phyloP scores from a whole-genome alignment of 306 rosid species.

The Elaeagnus macrophylla region DNA sequence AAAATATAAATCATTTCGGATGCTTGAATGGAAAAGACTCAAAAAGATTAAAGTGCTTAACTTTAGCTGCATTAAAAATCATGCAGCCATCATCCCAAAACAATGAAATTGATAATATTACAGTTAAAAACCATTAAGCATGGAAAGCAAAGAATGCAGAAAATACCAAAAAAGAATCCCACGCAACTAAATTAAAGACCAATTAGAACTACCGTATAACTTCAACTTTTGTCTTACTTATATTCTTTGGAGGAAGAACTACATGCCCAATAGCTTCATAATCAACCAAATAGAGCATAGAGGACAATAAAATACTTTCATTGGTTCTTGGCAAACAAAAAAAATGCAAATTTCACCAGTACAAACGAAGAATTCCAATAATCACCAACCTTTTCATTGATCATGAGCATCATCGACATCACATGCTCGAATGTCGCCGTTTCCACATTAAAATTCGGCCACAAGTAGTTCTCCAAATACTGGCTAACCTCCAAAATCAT shows the following conservation, averaged over 20 bases:
- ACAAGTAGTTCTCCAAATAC: constrained; percentile 80
- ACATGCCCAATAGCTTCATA: too few species aligned
- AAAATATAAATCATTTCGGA: too few species aligned
- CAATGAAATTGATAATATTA: not conserved
- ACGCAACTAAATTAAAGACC: not conserved
- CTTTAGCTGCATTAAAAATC: too few species aligned
- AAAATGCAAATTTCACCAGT: not conserved
- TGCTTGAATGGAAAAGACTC: too few species aligned
- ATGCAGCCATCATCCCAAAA: too few species aligned
- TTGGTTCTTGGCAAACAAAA: not conserved
- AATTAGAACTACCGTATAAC: too few species aligned
- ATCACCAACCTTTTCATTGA: constrained; percentile 64
- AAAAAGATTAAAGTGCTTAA: too few species aligned
- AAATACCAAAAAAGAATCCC: not conserved
- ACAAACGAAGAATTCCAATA: too few species aligned
- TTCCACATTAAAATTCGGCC: constrained; percentile 69
- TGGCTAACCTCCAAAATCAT: constrained; percentile 94
- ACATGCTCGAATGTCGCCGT: constrained; percentile 77
- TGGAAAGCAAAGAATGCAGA: not conserved
- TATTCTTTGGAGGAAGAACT: too few species aligned
- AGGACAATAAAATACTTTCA: too few species aligned
- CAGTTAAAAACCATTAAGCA: not conserved
- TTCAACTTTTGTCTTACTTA: too few species aligned
- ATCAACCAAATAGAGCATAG: too few species aligned
- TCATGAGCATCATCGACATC: constrained; percentile 88